Evolutionary conservation across 2,329 filamentous ascomycete genomes (phyloP), one percentile per base, ranked within the genome.

Genomic region (Teratosphaeria nubilosa): DNA sequence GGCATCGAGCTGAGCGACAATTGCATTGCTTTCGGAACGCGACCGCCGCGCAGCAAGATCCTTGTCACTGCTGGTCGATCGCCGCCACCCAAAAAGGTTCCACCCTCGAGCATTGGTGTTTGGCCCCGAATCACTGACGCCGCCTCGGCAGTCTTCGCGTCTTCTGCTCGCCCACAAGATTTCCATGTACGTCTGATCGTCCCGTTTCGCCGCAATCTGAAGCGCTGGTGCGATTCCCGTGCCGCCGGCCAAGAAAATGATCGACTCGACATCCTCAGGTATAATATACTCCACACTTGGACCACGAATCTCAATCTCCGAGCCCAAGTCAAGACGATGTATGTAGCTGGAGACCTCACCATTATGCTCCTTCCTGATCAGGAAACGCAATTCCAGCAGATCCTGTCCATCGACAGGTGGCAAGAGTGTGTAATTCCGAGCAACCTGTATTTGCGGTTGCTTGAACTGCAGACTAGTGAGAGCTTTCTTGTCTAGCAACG

Each of bases 381-480:
- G 80, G 61, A 97, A 86, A 9, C 87, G 79, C 57, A 96, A 60
- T 50, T 77, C 72, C 24, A 72, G 68, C 5, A 70, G 62, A 27
- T 68, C 65, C 32, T 73, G 69, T 5, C 62, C 66, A 16, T 59
- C 58, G 2, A 63, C 53, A 0, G 84, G 80, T 0, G 90, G 92
- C 0, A 99, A 77, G 0, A 92, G 91, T 3, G 94, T 97, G 74
- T 99, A 99, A 59, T 90, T 86, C 61, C 94, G 78, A 51, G 90
- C 89, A 65, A 99, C 95, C 74, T 96, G 91, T 58, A 97, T 76
- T 71, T 96, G 86, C 1, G 94, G 94, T 75, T 97, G 94, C 75
- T 95, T 96, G 69, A 96, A 85, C 76, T 96, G 88, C 34, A 97
- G 86, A 62, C 87, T 91, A 87, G 90, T 95, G 50, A 95, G 80